These are phyloP conservation scores for Chaetomium globosum DNA, from an alignment of 2,329 filamentous ascomycete genomes.

Conservation along the genomic window DNA sequence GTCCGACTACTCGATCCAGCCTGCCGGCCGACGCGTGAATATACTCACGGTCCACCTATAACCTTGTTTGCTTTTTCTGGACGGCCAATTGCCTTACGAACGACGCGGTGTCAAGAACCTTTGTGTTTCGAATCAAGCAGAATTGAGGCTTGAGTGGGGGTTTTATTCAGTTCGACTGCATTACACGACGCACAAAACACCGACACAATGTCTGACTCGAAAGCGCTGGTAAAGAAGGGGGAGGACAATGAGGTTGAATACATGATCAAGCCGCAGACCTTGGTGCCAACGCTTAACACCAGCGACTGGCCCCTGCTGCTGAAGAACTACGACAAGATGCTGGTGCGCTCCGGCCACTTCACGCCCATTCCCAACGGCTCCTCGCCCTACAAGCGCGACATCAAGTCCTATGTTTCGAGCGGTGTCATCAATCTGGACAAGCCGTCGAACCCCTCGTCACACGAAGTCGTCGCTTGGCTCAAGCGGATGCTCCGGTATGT, in stretches of 20 bases:
- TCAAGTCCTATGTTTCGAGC: slow-evolving; percentile 95
- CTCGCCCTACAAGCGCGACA: slow-evolving; percentile 86
- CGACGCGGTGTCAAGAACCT: slow-evolving; percentile 5
- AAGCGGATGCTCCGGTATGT: slow-evolving; percentile 90
- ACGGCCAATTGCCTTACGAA: slow-evolving; percentile 20
- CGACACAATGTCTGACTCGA: slow-evolving; percentile 28
- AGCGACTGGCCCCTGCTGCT: slow-evolving; percentile 90
- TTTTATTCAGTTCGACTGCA: slow-evolving; percentile 11
- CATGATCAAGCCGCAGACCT: slow-evolving; percentile 88
- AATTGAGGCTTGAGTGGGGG: slow-evolving; percentile 20
- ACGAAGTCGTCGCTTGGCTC: slow-evolving; percentile 99
- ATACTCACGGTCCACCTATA: slow-evolving; percentile 32
- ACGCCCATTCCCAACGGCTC: slow-evolving; percentile 94
- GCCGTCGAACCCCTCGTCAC: slow-evolving; percentile 94
- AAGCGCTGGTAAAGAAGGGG: slow-evolving; percentile 22
- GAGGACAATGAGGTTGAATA: slow-evolving; percentile 60
- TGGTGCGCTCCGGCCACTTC: slow-evolving; percentile 93
- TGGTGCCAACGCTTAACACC: slow-evolving; percentile 76
- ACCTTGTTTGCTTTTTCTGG: background rate
- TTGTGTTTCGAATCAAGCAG: slow-evolving; percentile 4
- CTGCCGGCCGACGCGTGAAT: slow-evolving; percentile 33
- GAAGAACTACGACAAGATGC: slow-evolving; percentile 92
- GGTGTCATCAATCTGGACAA: slow-evolving; percentile 99
- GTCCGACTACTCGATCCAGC: slow-evolving; percentile 32
- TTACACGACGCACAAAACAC: slow-evolving; percentile 18